Base-by-base conservation (phyloP, 1,139 yeast genomes). In the Taphrina populina region DNA sequence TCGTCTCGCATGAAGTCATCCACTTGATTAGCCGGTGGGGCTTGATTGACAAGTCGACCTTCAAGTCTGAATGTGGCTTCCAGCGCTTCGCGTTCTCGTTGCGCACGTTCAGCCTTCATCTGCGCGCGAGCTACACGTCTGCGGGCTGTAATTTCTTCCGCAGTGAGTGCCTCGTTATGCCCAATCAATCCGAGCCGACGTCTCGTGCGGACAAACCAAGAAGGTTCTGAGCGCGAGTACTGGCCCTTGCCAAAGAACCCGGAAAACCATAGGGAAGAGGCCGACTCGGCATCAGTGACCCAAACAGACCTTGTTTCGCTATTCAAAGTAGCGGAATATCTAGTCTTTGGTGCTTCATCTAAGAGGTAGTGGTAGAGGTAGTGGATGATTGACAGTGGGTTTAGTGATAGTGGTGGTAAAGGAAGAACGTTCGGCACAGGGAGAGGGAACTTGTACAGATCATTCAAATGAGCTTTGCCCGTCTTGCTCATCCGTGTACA, bases 231-330 rank as follows among this genome's bases (percentile, higher is more conserved):
- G 62, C 99, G 74, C 32, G 95, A 85, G 51, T 88, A 72, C 3
- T 80, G 77, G 1, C 98, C 99, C 64, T 92, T 92, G 7, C 99
- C 99, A 66, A 88, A 94, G 66, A 88, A 92, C 0, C 99, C 99
- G 65, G 78, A 78, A 27, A 76, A 71, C 97, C 98, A 92, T 6
- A 92, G 71, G 27, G 69, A 68, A n/a, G 66, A 64, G 79, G 83
- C 83, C 37, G 76, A 80, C 0, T 65, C 63, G 0, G 67, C 70
- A 56, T 77, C 75, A 2, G 64, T 63, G 5, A 73, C 70, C 26
- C 60, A 61, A n/a, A 70, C 69, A 45, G 81, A 81, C 1, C 70
- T 62, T 67, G 29, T 53, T 55, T 35, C 21, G 56, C 57, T 17
- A 20, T 59, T 52, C 6, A 62, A 37, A 6, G 37, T 39, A 19